Evolutionary conservation across 2,329 filamentous ascomycete species (phyloP), one percentile per base, ranked within the genome.

Genomic region (Sarocladium oryzae): DNA sequence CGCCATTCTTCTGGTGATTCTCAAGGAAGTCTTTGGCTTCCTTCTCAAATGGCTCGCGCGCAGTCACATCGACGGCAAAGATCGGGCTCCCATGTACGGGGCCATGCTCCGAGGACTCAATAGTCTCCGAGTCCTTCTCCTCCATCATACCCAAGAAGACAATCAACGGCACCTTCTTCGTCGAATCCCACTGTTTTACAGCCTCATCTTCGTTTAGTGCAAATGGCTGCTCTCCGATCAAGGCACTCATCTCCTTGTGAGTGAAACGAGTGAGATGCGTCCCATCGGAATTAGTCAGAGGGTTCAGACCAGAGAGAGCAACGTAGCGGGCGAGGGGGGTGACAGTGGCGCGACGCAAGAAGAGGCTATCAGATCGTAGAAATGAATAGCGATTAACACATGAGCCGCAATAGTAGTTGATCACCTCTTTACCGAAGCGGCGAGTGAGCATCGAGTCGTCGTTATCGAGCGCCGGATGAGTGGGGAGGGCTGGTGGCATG

Each of bases 11-110:
- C 62, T 86, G 60, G 40, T 68, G 63, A 9, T 56, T 54, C 51
- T 66, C 61, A 41, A 69, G 51, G 37, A 73, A 71, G 24, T 71
- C 71, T 52, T 80, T 78, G 1, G 84, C 84, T 38, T 78, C 78
- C 2, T 84, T 81, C 52, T 79, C 81, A 32, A 83, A 71, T 3
- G 73, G 73, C 1, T 79, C 84, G 55, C 78, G 81, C 0, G 89
- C 86, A 2, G 91, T 95, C 18, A 96, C 79, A 64, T 97, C 93
- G 11, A 99, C 67, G 1, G 91, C 92, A 64, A 97, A 99, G 69
- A 84, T 95, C 1, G 93, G 91, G 46, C 78, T 77, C 2, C 92
- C 93, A 30, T 75, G 79, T 64, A 95, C 95, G 45, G 82, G 81
- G 54, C 82, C 83, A 61, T 85, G 86, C 2, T 62, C 59, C 6